Evolutionary conservation across 352 stramenopile genomes (phyloP), one percentile per base, ranked within the genome.

Genomic region (Globisporangium lucens): DNA sequence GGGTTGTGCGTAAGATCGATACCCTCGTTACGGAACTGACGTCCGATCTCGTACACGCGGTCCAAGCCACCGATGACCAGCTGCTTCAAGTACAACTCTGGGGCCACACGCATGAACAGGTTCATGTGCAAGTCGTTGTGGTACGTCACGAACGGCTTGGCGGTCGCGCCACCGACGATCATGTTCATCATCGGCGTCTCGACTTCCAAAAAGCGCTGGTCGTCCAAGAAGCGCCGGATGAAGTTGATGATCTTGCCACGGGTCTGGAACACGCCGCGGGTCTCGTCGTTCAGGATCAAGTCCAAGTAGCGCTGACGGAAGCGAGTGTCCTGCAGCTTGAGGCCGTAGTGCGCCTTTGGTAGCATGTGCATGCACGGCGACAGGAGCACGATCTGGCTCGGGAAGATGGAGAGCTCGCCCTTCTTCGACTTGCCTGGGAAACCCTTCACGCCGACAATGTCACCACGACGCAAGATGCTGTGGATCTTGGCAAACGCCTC

Each of bases 21-120:
- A 56, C 98, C 97, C 79, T 99, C 98, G 77, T 99, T 99, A 61
- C 98, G 96, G 80, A 99, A 99, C 74, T 99, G 98, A 13, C 97
- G 92, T 43, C 97, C 97, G 55, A 99, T 82, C 81, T 99, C 98
- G 79, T 99, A 99, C 24, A 99, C 98, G 60, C 93, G 87, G 61
- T 99, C 95, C 36, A 99, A 95, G 62, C 98, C 97, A 47, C 98
- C 98, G 69, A 99, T 98, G 30, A 99, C 93, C 22, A 99, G 75
- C 63, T 98, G 83, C 83, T 99, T 99, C 65, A 99, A 74, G 78
- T 99, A 98, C 49, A 99, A 81, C 78, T 99, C 97, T 1, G 97
- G 98, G 20, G 97, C 97, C 70, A 99, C 98, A 41, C 97, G 91
- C 76, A 99, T 87, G 55, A 95, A 98, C 46, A 99, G 72, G 75